Conservation (phyloP, 2,329 filamentous ascomycete species). For the Trichoderma sp. region DNA sequence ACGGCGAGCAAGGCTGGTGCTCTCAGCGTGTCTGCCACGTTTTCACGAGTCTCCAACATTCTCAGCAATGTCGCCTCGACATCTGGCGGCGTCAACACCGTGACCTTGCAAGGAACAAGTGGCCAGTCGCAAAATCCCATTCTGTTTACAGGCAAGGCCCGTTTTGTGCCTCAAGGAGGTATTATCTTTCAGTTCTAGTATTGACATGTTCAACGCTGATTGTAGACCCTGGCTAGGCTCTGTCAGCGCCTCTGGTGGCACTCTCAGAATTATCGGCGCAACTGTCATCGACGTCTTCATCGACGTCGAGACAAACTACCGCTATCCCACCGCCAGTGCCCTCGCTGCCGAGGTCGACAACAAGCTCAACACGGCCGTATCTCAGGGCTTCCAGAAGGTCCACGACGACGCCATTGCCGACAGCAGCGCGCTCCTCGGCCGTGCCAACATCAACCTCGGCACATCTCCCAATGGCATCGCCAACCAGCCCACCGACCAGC, state of each 20-base stretch:
- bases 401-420: slow-evolving; percentile 33
- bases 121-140: slow-evolving; percentile 33
- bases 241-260: slow-evolving; percentile 28
- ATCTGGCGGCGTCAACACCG: slow-evolving; percentile 26
- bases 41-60: slow-evolving; percentile 30
- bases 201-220: background rate
- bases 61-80: slow-evolving; percentile 30
- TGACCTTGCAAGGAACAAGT: slow-evolving; percentile 32
- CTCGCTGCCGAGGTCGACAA: slow-evolving; percentile 33
- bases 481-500: slow-evolving; percentile 27
- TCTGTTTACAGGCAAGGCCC: slow-evolving; percentile 33
- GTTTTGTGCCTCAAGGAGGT: slow-evolving; percentile 32
- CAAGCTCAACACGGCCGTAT: slow-evolving; percentile 33
- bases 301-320: slow-evolving; percentile 35
- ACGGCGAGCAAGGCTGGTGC: slow-evolving; percentile 29
- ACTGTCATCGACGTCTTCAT: slow-evolving; percentile 36
- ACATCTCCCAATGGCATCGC: slow-evolving; percentile 30
- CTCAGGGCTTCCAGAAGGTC: slow-evolving; percentile 29
- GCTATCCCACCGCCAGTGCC: slow-evolving; percentile 32
- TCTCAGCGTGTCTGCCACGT: slow-evolving; percentile 31
- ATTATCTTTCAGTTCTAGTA: background rate
- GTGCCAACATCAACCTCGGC: slow-evolving; percentile 34
- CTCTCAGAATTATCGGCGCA: slow-evolving; percentile 32
- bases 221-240: slow-evolving; percentile 11
- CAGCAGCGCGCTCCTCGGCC: slow-evolving; percentile 30